These are phyloP conservation scores for Chrysoporthe cubensis DNA, from an alignment of 2,329 filamentous ascomycete genomes.

Conservation along the genomic window DNA sequence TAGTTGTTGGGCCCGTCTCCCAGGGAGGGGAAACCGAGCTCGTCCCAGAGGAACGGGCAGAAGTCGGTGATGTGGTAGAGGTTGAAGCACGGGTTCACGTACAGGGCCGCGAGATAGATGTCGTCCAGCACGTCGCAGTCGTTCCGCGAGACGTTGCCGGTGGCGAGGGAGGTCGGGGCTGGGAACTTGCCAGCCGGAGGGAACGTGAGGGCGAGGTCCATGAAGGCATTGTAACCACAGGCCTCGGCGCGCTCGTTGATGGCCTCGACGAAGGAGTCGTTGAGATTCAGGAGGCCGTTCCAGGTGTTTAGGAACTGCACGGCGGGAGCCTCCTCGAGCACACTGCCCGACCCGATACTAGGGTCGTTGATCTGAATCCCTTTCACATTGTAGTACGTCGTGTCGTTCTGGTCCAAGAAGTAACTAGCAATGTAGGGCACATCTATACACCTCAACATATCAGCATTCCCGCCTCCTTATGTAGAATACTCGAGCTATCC, in stretches of 20 bases:
- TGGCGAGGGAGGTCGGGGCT: not conserved
- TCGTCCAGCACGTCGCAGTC: conserved; percentile 42
- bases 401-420: conserved; percentile 68
- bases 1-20: conserved; percentile 26
- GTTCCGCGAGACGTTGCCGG: not conserved
- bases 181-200: conserved; percentile 29
- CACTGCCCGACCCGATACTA: conserved; percentile 53
- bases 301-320: conserved; percentile 62
- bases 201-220: conserved; percentile 57
- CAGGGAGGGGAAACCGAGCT: conserved; percentile 30
- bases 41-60: conserved; percentile 43
- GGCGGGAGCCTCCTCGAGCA: conserved; percentile 49
- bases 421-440: conserved; percentile 71
- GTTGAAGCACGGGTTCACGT: conserved; percentile 66
- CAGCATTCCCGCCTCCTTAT: not conserved
- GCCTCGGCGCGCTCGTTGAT: conserved; percentile 53
- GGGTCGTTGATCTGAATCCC: conserved; percentile 74
- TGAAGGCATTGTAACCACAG: conserved; percentile 64
- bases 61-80: conserved; percentile 63
- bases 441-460: conserved; percentile 33
- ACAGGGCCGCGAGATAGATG: conserved; percentile 62
- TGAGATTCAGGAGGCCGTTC: conserved; percentile 61
- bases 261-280: conserved; percentile 54
- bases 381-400: conserved; percentile 65
- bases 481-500: not conserved